Evolutionary conservation across 2,329 filamentous ascomycete genomes (phyloP), one percentile per base, ranked within the genome.

Genomic region (Claviceps digitariae): DNA sequence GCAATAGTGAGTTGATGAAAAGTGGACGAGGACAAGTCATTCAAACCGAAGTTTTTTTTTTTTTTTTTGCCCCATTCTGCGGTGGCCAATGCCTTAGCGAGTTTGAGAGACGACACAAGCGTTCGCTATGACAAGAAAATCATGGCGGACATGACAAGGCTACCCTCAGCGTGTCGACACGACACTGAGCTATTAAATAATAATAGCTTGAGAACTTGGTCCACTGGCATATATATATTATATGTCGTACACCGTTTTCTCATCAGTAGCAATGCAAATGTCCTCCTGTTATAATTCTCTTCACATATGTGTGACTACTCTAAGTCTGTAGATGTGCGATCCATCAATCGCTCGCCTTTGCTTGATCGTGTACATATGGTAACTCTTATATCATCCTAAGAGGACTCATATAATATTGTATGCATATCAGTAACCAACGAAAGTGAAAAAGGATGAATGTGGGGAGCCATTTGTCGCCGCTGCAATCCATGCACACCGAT

Each of bases 1-100:
- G 60, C 59, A 57, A 55, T 55, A 56, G 54, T 55, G 53, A 60
- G 58, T 61, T 55, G 57, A 55, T 52, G 52, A 57, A 58, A 54
- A 55, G 21, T 48, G 25, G 51, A 52, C 21, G 15, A 27, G 43
- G 15, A 41, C 36, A 47, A 9, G 48, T 51, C 41, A 51, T 43
- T 53, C 41, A 31, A 25, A 53, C 20, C 27, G 31, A 34, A n/a
- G 31, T 1, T 8, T 41, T 41, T 41, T 21, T n/a, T 41, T 41
- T 41, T 21, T 41, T 41, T 41, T 41, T 38, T n/a, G 6, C n/a
- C n/a, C n/a, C n/a, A n/a, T 38, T 15, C 4, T 38, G 34, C 34
- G 34, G 17, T 17, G 34, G 31, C 31, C 1, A 15, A 17, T 38
- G 34, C 15, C 31, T 34, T 3, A 34, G 31, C 31, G 31, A 34